phyloP scores from a whole-genome alignment of 192 early-diverging fungal genomes.

The Rhizoclosmatium globosum region DNA sequence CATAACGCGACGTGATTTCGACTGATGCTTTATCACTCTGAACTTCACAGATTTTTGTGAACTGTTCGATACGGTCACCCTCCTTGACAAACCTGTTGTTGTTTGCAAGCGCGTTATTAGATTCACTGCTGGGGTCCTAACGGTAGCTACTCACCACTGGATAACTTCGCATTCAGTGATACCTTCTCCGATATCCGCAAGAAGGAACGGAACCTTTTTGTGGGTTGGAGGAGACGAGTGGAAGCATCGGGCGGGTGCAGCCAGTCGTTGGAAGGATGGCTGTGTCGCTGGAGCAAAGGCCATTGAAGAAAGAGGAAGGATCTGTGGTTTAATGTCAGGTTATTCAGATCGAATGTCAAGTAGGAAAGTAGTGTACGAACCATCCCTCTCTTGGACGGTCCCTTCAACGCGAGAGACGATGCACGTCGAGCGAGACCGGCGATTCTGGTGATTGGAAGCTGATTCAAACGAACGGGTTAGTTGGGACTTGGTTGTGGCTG shows the following conservation, averaged over 20 bases:
- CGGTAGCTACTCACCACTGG: conserved; percentile 76
- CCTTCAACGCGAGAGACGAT: background rate
- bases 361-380: too few species aligned
- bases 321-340: too few species aligned
- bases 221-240: conserved; percentile 14
- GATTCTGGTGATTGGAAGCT: conserved; percentile 8
- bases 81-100: conserved; percentile 89
- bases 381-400: too few species aligned
- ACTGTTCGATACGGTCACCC: conserved; percentile 88
- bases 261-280: too few species aligned
- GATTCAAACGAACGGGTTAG: background rate
- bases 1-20: conserved; percentile 95
- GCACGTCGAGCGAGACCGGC: background rate
- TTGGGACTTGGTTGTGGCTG: background rate
- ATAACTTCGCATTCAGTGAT: conserved; percentile 98
- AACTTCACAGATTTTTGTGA: conserved; percentile 95
- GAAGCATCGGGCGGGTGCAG: background rate
- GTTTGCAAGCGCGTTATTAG: background rate
- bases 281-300: too few species aligned
- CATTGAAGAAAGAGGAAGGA: too few species aligned
- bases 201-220: conserved; percentile 70
- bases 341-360: too few species aligned
- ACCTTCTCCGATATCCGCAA: conserved; percentile 99
- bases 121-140: background rate
- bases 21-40: conserved; percentile 99